A percentile compares a stretch with the other conserved stretches of the same genome.
phyloP scores from a whole-genome alignment of 305 asterid genomes.

The Solanum hybrid region DNA sequence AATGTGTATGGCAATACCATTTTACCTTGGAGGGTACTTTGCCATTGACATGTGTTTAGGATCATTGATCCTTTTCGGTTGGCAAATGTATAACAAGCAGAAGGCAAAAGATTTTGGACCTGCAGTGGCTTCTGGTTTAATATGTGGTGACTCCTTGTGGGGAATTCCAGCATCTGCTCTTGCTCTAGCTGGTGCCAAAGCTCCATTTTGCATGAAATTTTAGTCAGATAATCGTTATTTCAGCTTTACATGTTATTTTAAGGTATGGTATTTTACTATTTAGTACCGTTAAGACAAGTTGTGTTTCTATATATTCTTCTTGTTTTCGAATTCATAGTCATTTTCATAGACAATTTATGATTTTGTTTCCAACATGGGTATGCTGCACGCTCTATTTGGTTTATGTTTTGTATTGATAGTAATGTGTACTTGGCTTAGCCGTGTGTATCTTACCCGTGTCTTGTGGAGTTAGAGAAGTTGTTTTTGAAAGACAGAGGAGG shows the following conservation, averaged over 20 bases:
- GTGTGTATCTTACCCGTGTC: too few relatives aligned
- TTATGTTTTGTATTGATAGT: background rate
- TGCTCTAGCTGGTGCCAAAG: constrained; percentile 24
- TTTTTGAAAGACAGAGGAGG: background rate
- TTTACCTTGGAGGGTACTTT: constrained; percentile 13
- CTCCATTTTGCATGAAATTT: background rate
- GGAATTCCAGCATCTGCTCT: constrained; percentile 46
- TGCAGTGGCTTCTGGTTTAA: constrained; percentile 62
- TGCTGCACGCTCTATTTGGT: background rate
- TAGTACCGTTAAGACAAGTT: background rate
- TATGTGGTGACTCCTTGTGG: constrained; percentile 68
- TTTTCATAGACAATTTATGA: background rate
- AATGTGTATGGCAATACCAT: constrained; percentile 17
- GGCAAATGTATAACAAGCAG: background rate
- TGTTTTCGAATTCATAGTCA: background rate
- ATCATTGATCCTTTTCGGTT: constrained; percentile 2
- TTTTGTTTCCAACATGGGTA: background rate
- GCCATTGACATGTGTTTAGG: constrained; percentile 18
- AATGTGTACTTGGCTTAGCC: background rate
- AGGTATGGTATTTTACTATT: too few relatives aligned
- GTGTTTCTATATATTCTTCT: background rate
- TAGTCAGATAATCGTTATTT: background rate
- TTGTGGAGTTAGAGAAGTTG: background rate
- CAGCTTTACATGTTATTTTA: too few relatives aligned
- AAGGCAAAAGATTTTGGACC: constrained; percentile 35